phyloP scores from a whole-genome alignment of 2,329 filamentous ascomycete species.

The Pyrenochaeta sp. region DNA sequence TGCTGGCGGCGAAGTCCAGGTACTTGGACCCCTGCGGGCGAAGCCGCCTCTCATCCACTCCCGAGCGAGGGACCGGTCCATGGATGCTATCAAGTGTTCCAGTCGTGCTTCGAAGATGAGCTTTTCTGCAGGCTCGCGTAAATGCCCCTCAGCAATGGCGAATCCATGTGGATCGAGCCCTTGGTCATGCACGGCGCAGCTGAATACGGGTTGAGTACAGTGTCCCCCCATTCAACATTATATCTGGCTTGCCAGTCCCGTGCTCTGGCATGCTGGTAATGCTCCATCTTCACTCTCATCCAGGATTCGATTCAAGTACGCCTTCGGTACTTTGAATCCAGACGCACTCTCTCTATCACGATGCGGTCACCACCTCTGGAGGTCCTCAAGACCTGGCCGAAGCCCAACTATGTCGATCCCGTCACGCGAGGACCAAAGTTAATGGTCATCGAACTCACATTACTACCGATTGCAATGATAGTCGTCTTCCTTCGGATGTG shows the following conservation, averaged over 20 bases:
- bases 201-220: conserved; percentile 28
- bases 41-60: conserved; percentile 40
- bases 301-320: conserved; percentile 28
- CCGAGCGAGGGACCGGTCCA: conserved; percentile 29
- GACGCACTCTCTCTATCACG: conserved; percentile 10
- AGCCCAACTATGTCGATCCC: conserved; percentile 55
- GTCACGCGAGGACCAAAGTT: conserved; percentile 52
- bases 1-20: conserved; percentile 23
- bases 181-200: conserved; percentile 28
- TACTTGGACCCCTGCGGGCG: conserved; percentile 34
- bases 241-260: conserved; percentile 39
- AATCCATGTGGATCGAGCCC: conserved; percentile 23
- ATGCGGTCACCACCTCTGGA: conserved; percentile 47
- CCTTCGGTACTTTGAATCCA: conserved; percentile 21
- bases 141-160: conserved; percentile 36
- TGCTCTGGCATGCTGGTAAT: conserved; percentile 36
- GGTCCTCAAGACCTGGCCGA: conserved; percentile 51
- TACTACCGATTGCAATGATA: conserved; percentile 47
- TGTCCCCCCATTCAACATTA: conserved; percentile 23
- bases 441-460: conserved; percentile 51
- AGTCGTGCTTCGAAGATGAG: conserved; percentile 30
- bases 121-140: conserved; percentile 23
- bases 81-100: conserved; percentile 33
- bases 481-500: conserved; percentile 46
- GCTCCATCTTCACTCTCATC: conserved; percentile 32